Percentiles rank a stretch among this genome's conserved stretches.
phyloP scores from a whole-genome alignment of 1,284 basidiomycete genomes.

The Ganoderma boninense region DNA sequence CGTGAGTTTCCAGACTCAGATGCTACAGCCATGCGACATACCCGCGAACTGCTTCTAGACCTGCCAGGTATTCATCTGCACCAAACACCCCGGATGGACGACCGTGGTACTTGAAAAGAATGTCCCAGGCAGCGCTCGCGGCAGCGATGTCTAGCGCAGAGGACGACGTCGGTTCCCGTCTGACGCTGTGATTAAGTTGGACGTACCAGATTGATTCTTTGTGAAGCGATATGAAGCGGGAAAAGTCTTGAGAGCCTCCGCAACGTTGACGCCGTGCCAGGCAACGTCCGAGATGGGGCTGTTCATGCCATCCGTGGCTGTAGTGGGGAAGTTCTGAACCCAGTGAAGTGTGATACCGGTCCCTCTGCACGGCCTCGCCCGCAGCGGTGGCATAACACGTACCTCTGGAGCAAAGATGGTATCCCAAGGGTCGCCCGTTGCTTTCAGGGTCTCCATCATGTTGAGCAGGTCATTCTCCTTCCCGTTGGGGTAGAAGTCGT shows the following conservation, averaged over 20 bases:
- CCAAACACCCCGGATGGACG: constrained; percentile 64
- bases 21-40: not conserved
- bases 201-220: constrained; percentile 58
- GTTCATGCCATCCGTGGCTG: constrained; percentile 38
- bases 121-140: constrained; percentile 60
- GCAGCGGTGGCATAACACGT: not conserved
- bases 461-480: constrained; percentile 58
- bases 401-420: constrained; percentile 40
- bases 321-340: constrained; percentile 51
- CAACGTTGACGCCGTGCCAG: constrained; percentile 66
- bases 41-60: not conserved
- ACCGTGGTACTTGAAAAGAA: constrained; percentile 65
- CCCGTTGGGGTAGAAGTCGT: constrained; percentile 58
- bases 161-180: not conserved
- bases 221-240: constrained; percentile 64
- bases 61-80: constrained; percentile 47
- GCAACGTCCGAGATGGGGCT: constrained; percentile 42
- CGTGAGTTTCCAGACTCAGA: not conserved
- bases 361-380: not conserved
- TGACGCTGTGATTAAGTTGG: constrained; percentile 28
- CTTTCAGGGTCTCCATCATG: constrained; percentile 60
- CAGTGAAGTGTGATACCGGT: not conserved
- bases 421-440: constrained; percentile 57
- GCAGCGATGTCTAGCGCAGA: constrained; percentile 48
- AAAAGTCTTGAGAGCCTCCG: constrained; percentile 62